Conservation (phyloP, 257 asterid species). For the Nicotiana attenuata region DNA sequence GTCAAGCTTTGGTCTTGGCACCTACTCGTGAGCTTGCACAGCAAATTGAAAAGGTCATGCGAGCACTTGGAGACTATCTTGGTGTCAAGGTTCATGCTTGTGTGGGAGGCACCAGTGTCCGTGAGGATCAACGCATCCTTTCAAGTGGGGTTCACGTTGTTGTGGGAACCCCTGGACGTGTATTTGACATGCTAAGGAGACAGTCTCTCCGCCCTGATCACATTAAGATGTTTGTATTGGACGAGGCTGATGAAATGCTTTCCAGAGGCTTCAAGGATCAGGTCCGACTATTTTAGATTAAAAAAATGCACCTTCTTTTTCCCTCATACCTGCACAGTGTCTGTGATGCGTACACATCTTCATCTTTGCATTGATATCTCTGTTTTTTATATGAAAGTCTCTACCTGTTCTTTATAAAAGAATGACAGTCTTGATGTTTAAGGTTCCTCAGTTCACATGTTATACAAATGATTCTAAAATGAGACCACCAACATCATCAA, state of each 20-base stretch:
- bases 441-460: background rate
- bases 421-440: background rate
- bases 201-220: slow-evolving; percentile 18
- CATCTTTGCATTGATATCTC: background rate
- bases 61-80: slow-evolving; percentile 22
- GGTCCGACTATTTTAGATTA: background rate
- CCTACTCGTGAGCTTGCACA: slow-evolving; percentile 27
- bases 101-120: slow-evolving; percentile 23
- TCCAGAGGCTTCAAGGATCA: slow-evolving; percentile 26
- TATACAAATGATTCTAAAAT: background rate
- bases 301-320: background rate
- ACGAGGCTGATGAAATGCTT: slow-evolving; percentile 26
- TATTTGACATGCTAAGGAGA: slow-evolving; percentile 20
- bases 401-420: background rate
- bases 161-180: slow-evolving; percentile 26
- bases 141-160: slow-evolving; percentile 22
- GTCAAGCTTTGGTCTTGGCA: slow-evolving; percentile 23
- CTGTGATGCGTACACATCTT: background rate
- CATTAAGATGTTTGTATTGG: slow-evolving; percentile 22
- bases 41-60: slow-evolving; percentile 22
- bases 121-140: slow-evolving; percentile 25
- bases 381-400: background rate
- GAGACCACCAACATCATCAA: background rate
- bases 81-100: slow-evolving; percentile 22
- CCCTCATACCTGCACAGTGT: background rate